phyloP scores from a whole-genome alignment of 352 stramenopile species.

The Globisporangium abappressorium region DNA sequence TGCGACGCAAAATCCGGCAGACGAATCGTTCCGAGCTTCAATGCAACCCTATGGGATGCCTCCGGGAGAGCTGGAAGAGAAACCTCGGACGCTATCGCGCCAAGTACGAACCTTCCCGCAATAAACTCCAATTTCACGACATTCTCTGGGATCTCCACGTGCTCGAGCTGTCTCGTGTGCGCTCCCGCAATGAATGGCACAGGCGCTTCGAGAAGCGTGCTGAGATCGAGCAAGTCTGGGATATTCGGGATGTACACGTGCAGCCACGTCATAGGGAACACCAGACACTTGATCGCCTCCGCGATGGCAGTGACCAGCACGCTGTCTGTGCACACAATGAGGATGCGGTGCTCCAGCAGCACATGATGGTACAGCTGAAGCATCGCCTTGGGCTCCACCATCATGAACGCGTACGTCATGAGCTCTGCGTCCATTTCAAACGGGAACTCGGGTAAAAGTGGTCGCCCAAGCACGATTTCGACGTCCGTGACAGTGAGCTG shows the following conservation, averaged over 20 bases:
- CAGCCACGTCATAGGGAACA: constrained; percentile 49
- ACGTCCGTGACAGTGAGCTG: constrained; percentile 31
- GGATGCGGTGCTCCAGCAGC: constrained; percentile 45
- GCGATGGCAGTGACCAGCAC: constrained; percentile 45
- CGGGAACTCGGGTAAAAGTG: constrained; percentile 33
- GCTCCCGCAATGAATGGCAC: constrained; percentile 52
- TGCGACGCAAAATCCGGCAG: constrained; percentile 26
- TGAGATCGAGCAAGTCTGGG: constrained; percentile 45
- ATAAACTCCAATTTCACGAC: constrained; percentile 41
- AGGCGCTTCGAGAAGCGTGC: constrained; percentile 46
- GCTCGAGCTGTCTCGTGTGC: constrained; percentile 30
- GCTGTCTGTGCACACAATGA: constrained; percentile 40
- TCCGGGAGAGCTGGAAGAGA: constrained; percentile 18
- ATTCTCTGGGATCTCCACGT: constrained; percentile 30
- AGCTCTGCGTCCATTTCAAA: constrained; percentile 52
- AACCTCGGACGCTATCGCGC: not conserved
- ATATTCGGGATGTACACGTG: constrained; percentile 56
- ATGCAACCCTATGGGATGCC: constrained; percentile 12
- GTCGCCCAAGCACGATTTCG: constrained; percentile 34
- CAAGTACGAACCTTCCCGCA: constrained; percentile 26
- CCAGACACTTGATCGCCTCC: constrained; percentile 38
- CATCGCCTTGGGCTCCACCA: constrained; percentile 34
- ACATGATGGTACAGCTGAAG: constrained; percentile 40
- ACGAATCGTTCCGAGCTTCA: constrained; percentile 19
- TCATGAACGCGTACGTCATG: constrained; percentile 47